Conservation (phyloP, 257 asterid genomes). For the Gardenia jasminoides region DNA sequence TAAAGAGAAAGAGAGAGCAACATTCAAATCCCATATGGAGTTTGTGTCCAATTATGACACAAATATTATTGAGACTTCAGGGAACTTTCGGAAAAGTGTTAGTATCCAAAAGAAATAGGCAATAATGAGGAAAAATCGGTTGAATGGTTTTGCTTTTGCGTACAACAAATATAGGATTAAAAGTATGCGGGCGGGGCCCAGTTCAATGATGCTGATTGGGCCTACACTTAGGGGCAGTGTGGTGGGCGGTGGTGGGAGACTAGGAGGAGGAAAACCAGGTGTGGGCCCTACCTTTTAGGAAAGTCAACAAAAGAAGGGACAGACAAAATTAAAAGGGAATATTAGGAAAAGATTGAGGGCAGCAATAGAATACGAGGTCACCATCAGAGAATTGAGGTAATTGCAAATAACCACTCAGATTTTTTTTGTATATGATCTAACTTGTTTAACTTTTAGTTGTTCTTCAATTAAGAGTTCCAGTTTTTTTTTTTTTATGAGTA, state of each 20-base stretch:
- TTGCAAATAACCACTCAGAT: background rate
- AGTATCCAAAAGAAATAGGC: too few species aligned
- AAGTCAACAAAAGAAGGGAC: constrained; percentile 20
- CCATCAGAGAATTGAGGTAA: constrained; percentile 1
- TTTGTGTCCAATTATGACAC: constrained; percentile 15
- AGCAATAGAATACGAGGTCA: background rate
- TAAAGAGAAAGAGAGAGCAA: constrained; percentile 9
- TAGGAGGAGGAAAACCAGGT: constrained; percentile 13
- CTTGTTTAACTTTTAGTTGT: too few species aligned
- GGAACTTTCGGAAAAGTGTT: background rate
- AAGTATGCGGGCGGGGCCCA: constrained; percentile 25
- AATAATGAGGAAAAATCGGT: too few species aligned
- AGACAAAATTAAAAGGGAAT: constrained; percentile 11
- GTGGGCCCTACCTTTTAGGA: constrained; percentile 8
- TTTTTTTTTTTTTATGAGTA: too few species aligned
- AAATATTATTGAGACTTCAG: background rate
- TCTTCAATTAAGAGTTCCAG: too few species aligned
- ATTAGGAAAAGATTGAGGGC: background rate
- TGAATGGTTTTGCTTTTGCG: background rate
- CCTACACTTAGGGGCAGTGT: background rate
- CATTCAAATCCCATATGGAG: constrained; percentile 27
- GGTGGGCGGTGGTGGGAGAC: constrained; percentile 38
- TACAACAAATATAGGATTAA: background rate
- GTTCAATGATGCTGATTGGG: constrained; percentile 12
- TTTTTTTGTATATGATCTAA: background rate